These are phyloP conservation scores for Aureobasidium zeae DNA, from an alignment of 2,329 filamentous ascomycete genomes.

Conservation along the genomic window DNA sequence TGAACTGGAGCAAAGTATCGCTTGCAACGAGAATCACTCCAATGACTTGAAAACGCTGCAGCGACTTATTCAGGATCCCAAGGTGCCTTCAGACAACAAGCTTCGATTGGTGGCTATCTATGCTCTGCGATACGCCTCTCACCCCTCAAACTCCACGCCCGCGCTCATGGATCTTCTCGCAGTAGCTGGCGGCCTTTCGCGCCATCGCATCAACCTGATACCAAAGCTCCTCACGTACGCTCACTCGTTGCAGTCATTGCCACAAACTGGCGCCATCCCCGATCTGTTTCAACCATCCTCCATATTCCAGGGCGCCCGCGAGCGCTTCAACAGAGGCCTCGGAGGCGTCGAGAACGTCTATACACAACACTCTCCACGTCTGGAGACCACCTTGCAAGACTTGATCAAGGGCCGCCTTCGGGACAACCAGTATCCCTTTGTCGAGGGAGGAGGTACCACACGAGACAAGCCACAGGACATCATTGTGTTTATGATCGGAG, in stretches of 20 bases:
- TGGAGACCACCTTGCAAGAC: constrained; percentile 83
- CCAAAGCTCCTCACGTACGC: constrained; percentile 77
- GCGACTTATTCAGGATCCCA: constrained; percentile 69
- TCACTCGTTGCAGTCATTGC: constrained; percentile 64
- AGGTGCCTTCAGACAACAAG: constrained; percentile 72
- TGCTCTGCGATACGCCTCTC: constrained; percentile 81
- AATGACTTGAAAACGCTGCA: constrained; percentile 89
- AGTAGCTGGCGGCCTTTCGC: constrained; percentile 71
- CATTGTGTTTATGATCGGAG: constrained; percentile 87
- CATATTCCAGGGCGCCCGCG: constrained; percentile 81
- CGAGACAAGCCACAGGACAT: constrained; percentile 96
- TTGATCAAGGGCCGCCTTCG: constrained; percentile 83
- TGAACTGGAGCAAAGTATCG: constrained; percentile 91
- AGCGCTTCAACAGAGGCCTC: constrained; percentile 74
- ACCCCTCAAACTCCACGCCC: constrained; percentile 71
- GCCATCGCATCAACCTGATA: constrained; percentile 68
- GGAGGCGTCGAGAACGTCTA: constrained; percentile 99
- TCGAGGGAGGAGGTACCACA: constrained; percentile 78
- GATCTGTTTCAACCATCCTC: constrained; percentile 88
- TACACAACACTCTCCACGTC: constrained; percentile 84
- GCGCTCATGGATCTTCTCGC: constrained; percentile 79
- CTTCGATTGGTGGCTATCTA: constrained; percentile 88
- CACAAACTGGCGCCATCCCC: constrained; percentile 63
- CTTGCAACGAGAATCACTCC: constrained; percentile 91
- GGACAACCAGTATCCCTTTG: constrained; percentile 84